Evolutionary conservation across 345 rosid genomes (phyloP).

Genomic region (Orychophragmus violaceus): DNA sequence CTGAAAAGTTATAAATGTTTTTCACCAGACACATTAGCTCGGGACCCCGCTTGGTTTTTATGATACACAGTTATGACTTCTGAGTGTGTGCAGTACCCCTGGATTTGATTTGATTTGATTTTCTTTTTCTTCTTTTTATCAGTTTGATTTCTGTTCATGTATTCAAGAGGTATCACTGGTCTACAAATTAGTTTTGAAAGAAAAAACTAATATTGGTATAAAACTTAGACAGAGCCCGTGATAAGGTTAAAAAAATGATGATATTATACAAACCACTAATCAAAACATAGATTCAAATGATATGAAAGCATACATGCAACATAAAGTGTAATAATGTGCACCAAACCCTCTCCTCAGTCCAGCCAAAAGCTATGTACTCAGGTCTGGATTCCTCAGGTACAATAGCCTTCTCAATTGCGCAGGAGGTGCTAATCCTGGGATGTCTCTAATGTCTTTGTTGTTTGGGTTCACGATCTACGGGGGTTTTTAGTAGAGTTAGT

Average conservation of each 20-base stretch:
- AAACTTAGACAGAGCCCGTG: background rate
- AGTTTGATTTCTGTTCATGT: background rate
- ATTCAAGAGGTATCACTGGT: background rate
- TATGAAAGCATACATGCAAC: background rate
- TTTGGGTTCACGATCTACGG: conserved; percentile 73
- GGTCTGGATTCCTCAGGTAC: conserved; percentile 32
- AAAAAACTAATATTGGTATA: background rate
- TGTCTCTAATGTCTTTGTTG: conserved; percentile 85
- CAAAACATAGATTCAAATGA: background rate
- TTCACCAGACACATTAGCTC: conserved; percentile 7
- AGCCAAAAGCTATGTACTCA: conserved; percentile 9
- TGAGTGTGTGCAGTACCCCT: background rate
- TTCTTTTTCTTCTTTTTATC: background rate
- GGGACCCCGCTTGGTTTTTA: background rate
- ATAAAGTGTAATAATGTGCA: background rate
- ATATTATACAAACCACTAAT: background rate
- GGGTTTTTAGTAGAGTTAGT: background rate
- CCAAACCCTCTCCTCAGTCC: background rate
- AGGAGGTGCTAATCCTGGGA: conserved; percentile 97
- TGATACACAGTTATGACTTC: background rate
- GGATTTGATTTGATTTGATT: background rate
- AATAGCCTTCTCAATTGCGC: conserved; percentile 79
- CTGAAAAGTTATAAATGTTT: conserved; percentile 16
- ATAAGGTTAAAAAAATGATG: conserved; percentile 6
- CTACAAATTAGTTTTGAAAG: background rate